Evolutionary conservation across 2,329 filamentous ascomycete species (phyloP), one percentile per base, ranked within the genome.

Genomic region (Dothideomycetes sp.): DNA sequence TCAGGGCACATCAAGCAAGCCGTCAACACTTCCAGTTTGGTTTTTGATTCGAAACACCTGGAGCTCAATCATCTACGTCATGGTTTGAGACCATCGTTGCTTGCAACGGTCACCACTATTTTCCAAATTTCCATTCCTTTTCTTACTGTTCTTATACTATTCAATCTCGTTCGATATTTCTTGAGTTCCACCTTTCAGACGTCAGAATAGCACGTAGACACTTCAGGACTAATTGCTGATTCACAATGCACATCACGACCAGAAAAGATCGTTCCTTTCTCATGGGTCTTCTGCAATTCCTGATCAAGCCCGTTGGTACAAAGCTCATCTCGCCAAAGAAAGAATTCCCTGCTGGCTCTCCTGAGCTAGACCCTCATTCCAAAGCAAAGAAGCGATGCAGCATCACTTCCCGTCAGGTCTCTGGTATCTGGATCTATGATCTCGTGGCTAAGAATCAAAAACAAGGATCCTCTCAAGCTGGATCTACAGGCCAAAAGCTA

Each of bases 401-500:
- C 7, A 51, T 67, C n/a, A 48, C 46, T 4, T 61, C 71, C 46
- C 58, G 64, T 7, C 53, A 50, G 33, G 58, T 68, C 10, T 60
- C 63, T 28, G 64, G 58, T 32, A 62, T 70, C 10, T 62, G 62
- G 47, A 55, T 71, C 15, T 73, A 71, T 54, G 67, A 70, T 35
- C 45, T 70, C 4, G 32, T 49, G 8, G 47, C 58, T 4, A 53
- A 52, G 2, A 29, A 48, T 34, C 44, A 29, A 15, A n/a, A n/a
- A n/a, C n/a, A n/a, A n/a, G 15, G 9, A 25, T 4, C 35, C 19
- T 12, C 40, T 36, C 16, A 24, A 38, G 12, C 35, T 24, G 20
- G 24, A 31, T 12, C 37, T 19, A 9, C 24, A 25, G 19, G 18
- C 32, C 40, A 32, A 40, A 40, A 44, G 34, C 30, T 20, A 29